phyloP scores from a whole-genome alignment of 768 basidiomycete genomes.

The Termitomyces sp. region DNA sequence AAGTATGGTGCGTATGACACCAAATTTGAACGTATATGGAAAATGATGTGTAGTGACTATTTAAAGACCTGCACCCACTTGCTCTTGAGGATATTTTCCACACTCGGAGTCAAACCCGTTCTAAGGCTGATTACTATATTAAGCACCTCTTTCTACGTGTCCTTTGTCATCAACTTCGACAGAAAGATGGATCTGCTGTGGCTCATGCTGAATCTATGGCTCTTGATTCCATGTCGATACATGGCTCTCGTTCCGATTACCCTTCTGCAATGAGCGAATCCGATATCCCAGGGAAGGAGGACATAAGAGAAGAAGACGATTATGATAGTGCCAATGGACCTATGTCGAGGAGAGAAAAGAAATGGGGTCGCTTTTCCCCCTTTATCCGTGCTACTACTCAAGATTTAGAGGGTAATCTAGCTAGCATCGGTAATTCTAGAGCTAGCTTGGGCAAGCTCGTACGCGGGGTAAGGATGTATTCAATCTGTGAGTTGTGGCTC shows the following conservation, averaged over 20 bases:
- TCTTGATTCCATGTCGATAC: constrained; percentile 21
- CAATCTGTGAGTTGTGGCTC: not conserved
- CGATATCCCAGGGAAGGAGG: constrained; percentile 4
- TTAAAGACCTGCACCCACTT: constrained; percentile 60
- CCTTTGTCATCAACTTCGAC: constrained; percentile 53
- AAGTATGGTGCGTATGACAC: constrained; percentile 44
- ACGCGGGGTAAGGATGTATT: not conserved
- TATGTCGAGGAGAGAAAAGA: constrained; percentile 5
- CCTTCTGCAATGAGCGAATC: constrained; percentile 21
- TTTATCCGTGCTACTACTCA: constrained; percentile 2
- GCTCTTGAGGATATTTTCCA: constrained; percentile 68
- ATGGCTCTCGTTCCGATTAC: constrained; percentile 27
- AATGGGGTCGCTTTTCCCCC: constrained; percentile 5
- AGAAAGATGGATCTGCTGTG: constrained; percentile 18
- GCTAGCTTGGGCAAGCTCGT: constrained; percentile 12
- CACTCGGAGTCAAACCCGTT: constrained; percentile 45
- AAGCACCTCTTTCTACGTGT: constrained; percentile 68
- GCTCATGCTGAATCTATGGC: constrained; percentile 12
- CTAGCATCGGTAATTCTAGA: constrained; percentile 3
- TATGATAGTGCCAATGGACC: not conserved
- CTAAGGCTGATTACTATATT: constrained; percentile 66
- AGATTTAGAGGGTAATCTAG: constrained; percentile 14
- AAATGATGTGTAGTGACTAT: not conserved
- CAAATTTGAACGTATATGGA: not conserved
- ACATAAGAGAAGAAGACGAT: constrained; percentile 6